Evolutionary conservation across 306 rosid genomes (phyloP).

Genomic region (Castanea crenata): DNA sequence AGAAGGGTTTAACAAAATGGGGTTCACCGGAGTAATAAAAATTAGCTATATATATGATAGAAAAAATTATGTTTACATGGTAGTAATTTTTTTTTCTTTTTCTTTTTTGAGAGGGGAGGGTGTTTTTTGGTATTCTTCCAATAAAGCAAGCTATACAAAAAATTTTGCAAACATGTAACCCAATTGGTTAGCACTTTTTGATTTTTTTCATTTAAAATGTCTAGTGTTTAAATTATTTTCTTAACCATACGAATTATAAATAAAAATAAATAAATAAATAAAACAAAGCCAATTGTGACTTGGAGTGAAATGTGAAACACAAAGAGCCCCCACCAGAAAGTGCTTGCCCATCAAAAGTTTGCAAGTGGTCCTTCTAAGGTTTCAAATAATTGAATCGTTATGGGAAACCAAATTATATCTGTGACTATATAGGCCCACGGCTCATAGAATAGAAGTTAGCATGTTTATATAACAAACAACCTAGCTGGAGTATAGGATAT

Average conservation of each 20-base stretch:
- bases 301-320: conserved; percentile 14
- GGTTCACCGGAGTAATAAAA: no score
- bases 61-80: no score
- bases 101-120: no score
- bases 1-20: no score
- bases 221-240: no score
- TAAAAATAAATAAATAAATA: no score
- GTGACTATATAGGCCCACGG: conserved; percentile 7
- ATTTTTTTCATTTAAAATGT: no score
- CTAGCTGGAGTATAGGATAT: background rate
- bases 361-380: conserved; percentile 1
- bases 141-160: background rate
- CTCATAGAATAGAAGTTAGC: conserved; percentile 7
- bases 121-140: background rate
- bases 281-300: background rate
- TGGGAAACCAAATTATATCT: conserved; percentile 2
- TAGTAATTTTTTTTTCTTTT: no score
- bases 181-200: no score
- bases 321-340: conserved; percentile 10
- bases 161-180: no score
- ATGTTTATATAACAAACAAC: conserved; percentile 21
- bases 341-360: conserved; percentile 11
- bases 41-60: no score
- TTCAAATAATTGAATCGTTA: conserved; percentile 5
- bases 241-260: no score